Evolutionary conservation across 805 yeast genomes (phyloP).

Genomic region (Ogataea pignaliae): DNA sequence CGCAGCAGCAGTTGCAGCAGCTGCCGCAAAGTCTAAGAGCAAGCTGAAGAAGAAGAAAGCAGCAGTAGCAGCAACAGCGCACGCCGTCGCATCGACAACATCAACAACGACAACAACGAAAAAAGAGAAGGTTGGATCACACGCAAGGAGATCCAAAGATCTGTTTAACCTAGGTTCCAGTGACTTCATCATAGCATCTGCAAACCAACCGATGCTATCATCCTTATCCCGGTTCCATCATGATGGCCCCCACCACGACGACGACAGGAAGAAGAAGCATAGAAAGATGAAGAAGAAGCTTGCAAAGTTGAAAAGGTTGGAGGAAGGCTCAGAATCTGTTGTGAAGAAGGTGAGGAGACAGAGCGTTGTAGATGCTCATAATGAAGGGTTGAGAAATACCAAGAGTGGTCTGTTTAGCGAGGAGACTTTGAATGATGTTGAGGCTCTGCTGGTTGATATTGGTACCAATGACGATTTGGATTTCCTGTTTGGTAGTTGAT

Average conservation of each 20-base stretch:
- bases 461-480: slow-evolving; percentile 39
- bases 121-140: neutral
- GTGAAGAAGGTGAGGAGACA: slow-evolving; percentile 48
- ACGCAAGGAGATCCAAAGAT: slow-evolving; percentile 11
- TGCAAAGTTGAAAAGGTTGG: too few relatives aligned
- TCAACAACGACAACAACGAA: neutral
- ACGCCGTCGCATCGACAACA: neutral
- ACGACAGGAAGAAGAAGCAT: too few relatives aligned
- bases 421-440: slow-evolving; percentile 68
- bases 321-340: slow-evolving; percentile 7
- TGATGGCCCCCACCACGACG: too few relatives aligned
- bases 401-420: slow-evolving; percentile 75
- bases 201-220: slow-evolving; percentile 10
- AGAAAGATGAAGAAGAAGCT: too few relatives aligned
- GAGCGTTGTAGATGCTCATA: slow-evolving; percentile 68
- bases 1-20: slow-evolving; percentile 10
- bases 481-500: slow-evolving; percentile 29
- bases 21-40: neutral
- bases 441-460: slow-evolving; percentile 56
- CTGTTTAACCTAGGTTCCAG: slow-evolving; percentile 16
- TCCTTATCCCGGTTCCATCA: neutral
- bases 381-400: slow-evolving; percentile 71
- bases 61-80: too few relatives aligned
- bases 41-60: too few relatives aligned
- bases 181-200: slow-evolving; percentile 20